These are phyloP conservation scores for Mycena crocata DNA, from an alignment of 768 basidiomycete species.

Conservation along the genomic window DNA sequence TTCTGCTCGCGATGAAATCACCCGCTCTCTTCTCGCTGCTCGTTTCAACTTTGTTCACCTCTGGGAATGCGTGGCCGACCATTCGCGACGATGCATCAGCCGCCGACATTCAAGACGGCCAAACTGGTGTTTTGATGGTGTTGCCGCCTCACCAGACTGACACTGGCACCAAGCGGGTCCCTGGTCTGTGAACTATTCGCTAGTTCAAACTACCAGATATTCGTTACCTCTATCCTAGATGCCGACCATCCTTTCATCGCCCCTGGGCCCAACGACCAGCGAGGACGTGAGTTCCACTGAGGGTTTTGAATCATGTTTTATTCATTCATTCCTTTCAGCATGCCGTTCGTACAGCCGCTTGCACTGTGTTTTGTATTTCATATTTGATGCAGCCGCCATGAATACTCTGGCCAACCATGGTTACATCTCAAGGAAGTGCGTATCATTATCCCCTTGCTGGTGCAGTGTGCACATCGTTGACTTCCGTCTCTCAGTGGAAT, in stretches of 20 bases:
- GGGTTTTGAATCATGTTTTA: neutral
- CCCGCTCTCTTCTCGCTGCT: constrained; percentile 4
- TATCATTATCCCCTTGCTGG: neutral
- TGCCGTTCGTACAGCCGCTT: constrained; percentile 12
- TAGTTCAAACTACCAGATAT: neutral
- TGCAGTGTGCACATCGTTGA: neutral
- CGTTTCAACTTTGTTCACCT: neutral
- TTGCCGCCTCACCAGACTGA: constrained; percentile 12
- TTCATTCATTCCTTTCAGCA: constrained; percentile 18
- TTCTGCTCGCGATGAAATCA: constrained; percentile 17
- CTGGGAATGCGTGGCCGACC: constrained; percentile 11
- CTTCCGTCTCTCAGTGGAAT: constrained; percentile 9
- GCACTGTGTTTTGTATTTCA: constrained; percentile 1
- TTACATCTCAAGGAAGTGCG: constrained; percentile 10
- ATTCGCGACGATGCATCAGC: constrained; percentile 11
- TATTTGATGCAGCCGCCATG: constrained; percentile 15
- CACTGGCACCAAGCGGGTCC: constrained; percentile 10
- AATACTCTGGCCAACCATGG: constrained; percentile 15
- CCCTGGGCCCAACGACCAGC: constrained; percentile 12
- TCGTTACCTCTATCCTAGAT: neutral
- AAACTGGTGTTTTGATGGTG: constrained; percentile 16
- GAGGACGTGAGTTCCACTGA: constrained; percentile 16
- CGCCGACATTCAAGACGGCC: constrained; percentile 18
- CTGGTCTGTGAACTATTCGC: constrained; percentile 5
- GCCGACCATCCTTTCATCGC: constrained; percentile 14